phyloP scores from a whole-genome alignment of 768 basidiomycete species.

The Amanita thiersii region DNA sequence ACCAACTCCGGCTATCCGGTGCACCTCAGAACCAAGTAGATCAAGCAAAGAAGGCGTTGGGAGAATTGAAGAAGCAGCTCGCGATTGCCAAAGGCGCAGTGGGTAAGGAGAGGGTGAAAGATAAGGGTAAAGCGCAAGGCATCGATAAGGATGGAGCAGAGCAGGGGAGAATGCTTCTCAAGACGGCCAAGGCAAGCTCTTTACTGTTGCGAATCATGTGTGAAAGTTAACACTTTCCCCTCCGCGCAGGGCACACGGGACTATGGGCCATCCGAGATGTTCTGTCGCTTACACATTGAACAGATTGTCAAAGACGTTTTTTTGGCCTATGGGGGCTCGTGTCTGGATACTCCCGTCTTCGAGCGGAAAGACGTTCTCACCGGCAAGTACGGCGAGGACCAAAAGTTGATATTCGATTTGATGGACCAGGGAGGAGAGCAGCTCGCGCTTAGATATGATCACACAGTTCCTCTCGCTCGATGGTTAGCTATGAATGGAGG shows the following conservation, averaged over 20 bases:
- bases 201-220: background rate
- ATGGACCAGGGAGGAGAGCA: conserved; percentile 98
- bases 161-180: conserved; percentile 71
- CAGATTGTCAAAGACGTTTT: conserved; percentile 82
- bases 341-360: conserved; percentile 97
- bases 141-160: conserved; percentile 31
- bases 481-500: conserved; percentile 91
- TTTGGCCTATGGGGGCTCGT: conserved; percentile 80
- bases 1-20: conserved; percentile 50
- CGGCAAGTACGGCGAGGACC: conserved; percentile 97
- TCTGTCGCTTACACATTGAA: conserved; percentile 87
- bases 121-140: conserved; percentile 26
- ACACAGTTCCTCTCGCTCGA: conserved; percentile 94
- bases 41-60: conserved; percentile 59
- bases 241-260: conserved; percentile 81
- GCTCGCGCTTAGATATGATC: conserved; percentile 89
- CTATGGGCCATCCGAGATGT: conserved; percentile 88
- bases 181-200: conserved; percentile 81
- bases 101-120: conserved; percentile 30
- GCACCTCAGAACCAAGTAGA: conserved; percentile 44
- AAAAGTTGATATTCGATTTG: conserved; percentile 95
- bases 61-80: conserved; percentile 56
- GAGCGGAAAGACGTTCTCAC: conserved; percentile 94
- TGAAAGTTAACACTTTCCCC: background rate
- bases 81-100: conserved; percentile 33